A percentile compares a stretch with the other conserved stretches of the same genome.
Conservation (phyloP, 1,139 yeast genomes). For the Blastobotrys apis region DNA sequence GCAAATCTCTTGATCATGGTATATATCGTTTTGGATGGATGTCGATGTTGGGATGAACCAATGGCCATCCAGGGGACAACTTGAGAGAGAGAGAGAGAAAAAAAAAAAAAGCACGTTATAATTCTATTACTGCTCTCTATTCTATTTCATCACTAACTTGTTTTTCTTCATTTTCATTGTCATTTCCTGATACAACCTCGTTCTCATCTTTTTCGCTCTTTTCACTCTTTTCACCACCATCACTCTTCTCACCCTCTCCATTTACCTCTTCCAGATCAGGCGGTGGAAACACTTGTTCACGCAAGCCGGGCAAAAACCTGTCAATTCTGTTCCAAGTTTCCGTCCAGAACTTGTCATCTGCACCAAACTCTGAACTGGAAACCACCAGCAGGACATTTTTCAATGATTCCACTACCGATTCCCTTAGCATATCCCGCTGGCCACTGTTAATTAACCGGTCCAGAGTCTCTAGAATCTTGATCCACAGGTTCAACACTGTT, state of each 20-base stretch:
- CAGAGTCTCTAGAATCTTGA: constrained; percentile 45
- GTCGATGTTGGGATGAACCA: too few species aligned
- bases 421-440: constrained; percentile 43
- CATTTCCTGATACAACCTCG: neutral
- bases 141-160: too few species aligned
- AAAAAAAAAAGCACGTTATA: too few species aligned
- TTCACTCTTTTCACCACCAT: neutral
- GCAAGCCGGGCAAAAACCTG: constrained; percentile 44
- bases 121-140: too few species aligned
- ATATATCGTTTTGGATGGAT: too few species aligned
- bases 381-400: constrained; percentile 54
- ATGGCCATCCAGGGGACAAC: neutral
- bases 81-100: too few species aligned
- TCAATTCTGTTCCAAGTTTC: constrained; percentile 46
- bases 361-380: constrained; percentile 38
- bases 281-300: constrained; percentile 30
- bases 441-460: constrained; percentile 44
- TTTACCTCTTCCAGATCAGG: too few species aligned
- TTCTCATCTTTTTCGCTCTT: neutral
- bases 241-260: neutral
- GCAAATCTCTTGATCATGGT: constrained; percentile 9
- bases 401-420: constrained; percentile 58
- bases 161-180: too few species aligned
- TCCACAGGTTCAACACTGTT: constrained; percentile 38
- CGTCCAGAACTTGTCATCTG: constrained; percentile 41